Base-by-base conservation (phyloP, 2,329 filamentous ascomycete genomes). In the Coniosporium tulheliwenetii region DNA sequence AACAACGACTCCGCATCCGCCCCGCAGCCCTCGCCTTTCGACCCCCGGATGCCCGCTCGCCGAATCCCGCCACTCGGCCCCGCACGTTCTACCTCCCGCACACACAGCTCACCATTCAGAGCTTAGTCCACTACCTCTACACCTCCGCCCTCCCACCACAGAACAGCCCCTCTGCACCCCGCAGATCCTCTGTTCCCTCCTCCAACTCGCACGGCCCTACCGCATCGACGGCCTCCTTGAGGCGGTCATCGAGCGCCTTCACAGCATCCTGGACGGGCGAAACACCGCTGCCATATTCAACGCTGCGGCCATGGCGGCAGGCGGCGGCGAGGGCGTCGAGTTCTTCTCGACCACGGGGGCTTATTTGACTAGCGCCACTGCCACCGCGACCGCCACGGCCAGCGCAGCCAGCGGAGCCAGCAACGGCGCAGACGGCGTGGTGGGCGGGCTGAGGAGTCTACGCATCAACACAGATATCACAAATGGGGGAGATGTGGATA, bases 261-360 rank as follows among this genome's bases (percentile, higher is more conserved):
- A 98, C 53, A 73, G 83, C 29, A 75, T 93, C 1, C 74, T 98
- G 3, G 91, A 98, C 57, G 91, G 85, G 38, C 75, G 89, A 37
- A 98, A 96, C 50, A 89, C 91, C 0, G 91, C 91, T 0, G 91
- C 91, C 5, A 87, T 98, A 0, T 98, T 98, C 68, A 98, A 98
- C 49, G 91, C 91, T 0, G 91, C 89, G 0, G 91, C 91, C 40
- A 96, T 96, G 91, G 91, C 87, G 0, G 91, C 91, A 1, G 91
- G 91, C 9, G 87, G 91, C 19, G 91, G 91, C 0, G 77, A 86
- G 38, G 83, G 84, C 38, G 84, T 89, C 26, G 79, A 81, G 40
- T 84, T 76, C 52, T 52, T 63, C 70, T 32, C 68, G 65, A 49
- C 47, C 5, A 44, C 48, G 4, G 48, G 52, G 10, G 12, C 36